Percentiles rank a stretch among this genome's conserved stretches.
These are phyloP conservation scores for Citrus mangshanensis DNA, from an alignment of 345 rosid species.

Conservation along the genomic window DNA sequence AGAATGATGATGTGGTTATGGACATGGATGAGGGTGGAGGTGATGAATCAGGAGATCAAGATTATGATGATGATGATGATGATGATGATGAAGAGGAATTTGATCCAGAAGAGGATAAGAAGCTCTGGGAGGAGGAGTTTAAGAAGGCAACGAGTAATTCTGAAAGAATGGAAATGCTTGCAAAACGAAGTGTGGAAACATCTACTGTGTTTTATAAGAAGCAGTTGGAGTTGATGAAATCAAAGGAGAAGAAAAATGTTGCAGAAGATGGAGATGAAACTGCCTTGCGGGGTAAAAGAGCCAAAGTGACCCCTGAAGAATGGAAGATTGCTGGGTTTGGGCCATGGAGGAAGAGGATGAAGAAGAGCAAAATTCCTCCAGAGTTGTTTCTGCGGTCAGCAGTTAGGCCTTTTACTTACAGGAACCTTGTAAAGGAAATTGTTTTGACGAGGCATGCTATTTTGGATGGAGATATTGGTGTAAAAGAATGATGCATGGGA, in stretches of 20 bases:
- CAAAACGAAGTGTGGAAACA: slow-evolving; percentile 51
- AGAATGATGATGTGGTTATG: slow-evolving; percentile 34
- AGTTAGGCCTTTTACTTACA: slow-evolving; percentile 81
- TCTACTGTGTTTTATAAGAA: slow-evolving; percentile 43
- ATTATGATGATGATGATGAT: slow-evolving; percentile 20
- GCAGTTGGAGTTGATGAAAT: slow-evolving; percentile 48
- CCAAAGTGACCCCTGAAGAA: slow-evolving; percentile 72
- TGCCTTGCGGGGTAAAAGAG: slow-evolving; percentile 59
- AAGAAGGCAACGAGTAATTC: slow-evolving; percentile 55
- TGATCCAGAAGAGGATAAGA: slow-evolving; percentile 48
- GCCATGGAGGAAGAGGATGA: slow-evolving; percentile 68
- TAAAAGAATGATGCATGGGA: slow-evolving; percentile 27
- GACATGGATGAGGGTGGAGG: slow-evolving; percentile 37
- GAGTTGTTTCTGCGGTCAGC: slow-evolving; percentile 79
- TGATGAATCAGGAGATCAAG: slow-evolving; percentile 22
- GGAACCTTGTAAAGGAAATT: slow-evolving; percentile 94
- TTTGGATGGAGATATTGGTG: slow-evolving; percentile 80
- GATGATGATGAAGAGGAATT: slow-evolving; percentile 29
- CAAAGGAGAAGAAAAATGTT: slow-evolving; percentile 16
- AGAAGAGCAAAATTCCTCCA: slow-evolving; percentile 79
- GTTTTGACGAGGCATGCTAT: slow-evolving; percentile 93
- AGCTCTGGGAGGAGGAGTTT: slow-evolving; percentile 71
- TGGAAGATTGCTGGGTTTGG: slow-evolving; percentile 79
- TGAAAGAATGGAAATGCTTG: slow-evolving; percentile 78
- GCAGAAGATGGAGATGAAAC: slow-evolving; percentile 63